These are phyloP conservation scores for Elsinoe ampelina DNA, from an alignment of 2,329 filamentous ascomycete genomes.

Conservation along the genomic window DNA sequence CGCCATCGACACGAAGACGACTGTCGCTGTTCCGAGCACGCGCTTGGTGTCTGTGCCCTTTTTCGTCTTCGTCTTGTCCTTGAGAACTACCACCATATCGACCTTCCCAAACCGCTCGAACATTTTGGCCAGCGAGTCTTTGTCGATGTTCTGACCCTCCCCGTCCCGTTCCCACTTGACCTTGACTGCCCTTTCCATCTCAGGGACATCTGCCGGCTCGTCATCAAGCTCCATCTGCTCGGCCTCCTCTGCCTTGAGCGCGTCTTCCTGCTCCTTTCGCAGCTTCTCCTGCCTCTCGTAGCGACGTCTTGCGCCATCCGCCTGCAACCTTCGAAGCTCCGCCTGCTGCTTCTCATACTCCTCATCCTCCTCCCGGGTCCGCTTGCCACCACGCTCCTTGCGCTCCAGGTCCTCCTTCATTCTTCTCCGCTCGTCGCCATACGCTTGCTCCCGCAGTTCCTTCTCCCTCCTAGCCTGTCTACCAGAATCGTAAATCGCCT, in stretches of 20 bases:
- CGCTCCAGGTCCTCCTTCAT: slow-evolving; percentile 83
- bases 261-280: slow-evolving; percentile 43
- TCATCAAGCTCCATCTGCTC: background rate
- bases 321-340: slow-evolving; percentile 36
- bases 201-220: slow-evolving; percentile 33
- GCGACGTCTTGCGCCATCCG: slow-evolving; percentile 44
- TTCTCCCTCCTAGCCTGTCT: slow-evolving; percentile 62
- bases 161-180: slow-evolving; percentile 46
- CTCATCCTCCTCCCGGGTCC: slow-evolving; percentile 35
- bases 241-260: slow-evolving; percentile 27
- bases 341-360: slow-evolving; percentile 52
- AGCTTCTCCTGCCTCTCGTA: slow-evolving; percentile 47
- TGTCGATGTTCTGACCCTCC: slow-evolving; percentile 35
- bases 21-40: slow-evolving; percentile 42
- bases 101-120: slow-evolving; percentile 49
- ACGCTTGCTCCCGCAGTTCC: slow-evolving; percentile 59
- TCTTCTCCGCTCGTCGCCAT: slow-evolving; percentile 61
- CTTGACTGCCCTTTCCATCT: slow-evolving; percentile 50
- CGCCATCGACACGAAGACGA: slow-evolving; percentile 50
- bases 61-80: slow-evolving; percentile 44
- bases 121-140: slow-evolving; percentile 36
- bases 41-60: slow-evolving; percentile 35
- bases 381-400: slow-evolving; percentile 50
- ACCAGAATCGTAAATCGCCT: slow-evolving; percentile 68
- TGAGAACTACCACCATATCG: slow-evolving; percentile 45